phyloP scores from a whole-genome alignment of 2,329 filamentous ascomycete genomes.

The Aspergillus tanneri region DNA sequence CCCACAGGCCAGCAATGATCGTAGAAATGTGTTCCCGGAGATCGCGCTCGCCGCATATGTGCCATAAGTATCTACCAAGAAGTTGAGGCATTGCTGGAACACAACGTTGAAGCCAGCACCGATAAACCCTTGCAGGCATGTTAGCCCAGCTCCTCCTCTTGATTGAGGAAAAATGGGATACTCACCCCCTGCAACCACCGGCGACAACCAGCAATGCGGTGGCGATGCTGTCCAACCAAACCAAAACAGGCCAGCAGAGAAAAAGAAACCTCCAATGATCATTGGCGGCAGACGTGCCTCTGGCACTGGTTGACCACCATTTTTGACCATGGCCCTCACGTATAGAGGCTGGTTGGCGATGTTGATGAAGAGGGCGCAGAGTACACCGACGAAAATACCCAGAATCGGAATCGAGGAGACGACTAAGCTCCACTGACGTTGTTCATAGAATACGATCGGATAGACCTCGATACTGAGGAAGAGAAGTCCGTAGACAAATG shows the following conservation, averaged over 20 bases:
- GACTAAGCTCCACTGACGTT: slow-evolving; percentile 40
- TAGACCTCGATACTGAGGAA: slow-evolving; percentile 51
- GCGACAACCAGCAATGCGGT: slow-evolving; percentile 14
- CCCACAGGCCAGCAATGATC: slow-evolving; percentile 42
- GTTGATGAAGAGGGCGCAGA: slow-evolving; percentile 43
- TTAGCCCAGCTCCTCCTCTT: too few relatives aligned
- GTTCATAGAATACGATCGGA: slow-evolving; percentile 48
- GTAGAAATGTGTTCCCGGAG: slow-evolving; percentile 46
- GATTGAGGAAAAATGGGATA: neutral
- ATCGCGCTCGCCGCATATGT: slow-evolving; percentile 46
- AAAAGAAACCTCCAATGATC: slow-evolving; percentile 45
- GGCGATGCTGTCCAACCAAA: slow-evolving; percentile 45
- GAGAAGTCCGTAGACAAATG: slow-evolving; percentile 49
- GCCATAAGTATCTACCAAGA: slow-evolving; percentile 43
- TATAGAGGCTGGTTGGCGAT: slow-evolving; percentile 45
- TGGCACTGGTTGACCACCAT: slow-evolving; percentile 35
- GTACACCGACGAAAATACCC: slow-evolving; percentile 46
- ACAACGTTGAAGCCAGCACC: slow-evolving; percentile 49
- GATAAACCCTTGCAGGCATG: slow-evolving; percentile 45
- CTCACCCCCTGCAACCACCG: slow-evolving; percentile 7
- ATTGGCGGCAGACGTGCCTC: slow-evolving; percentile 49
- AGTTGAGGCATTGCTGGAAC: slow-evolving; percentile 51
- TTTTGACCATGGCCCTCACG: slow-evolving; percentile 29
- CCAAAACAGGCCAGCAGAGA: slow-evolving; percentile 47
- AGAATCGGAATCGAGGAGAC: slow-evolving; percentile 46